Evolutionary conservation across 805 yeast species (phyloP).

Genomic region (Candida ortonii): DNA sequence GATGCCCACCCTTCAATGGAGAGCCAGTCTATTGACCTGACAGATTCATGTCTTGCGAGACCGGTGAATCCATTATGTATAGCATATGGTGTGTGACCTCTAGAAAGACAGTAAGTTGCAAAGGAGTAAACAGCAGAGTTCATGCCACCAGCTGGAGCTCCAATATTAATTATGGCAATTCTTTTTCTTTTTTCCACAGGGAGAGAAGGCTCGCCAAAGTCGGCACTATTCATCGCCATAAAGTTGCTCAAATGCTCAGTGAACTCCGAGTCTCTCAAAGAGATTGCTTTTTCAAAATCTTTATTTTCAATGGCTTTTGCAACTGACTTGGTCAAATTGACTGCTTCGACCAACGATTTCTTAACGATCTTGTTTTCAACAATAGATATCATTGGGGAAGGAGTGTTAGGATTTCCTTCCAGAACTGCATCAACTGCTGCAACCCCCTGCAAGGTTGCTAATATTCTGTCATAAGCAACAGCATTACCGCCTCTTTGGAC

Average conservation of each 20-base stretch:
- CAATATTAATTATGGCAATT: constrained; percentile 71
- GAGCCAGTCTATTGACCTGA: constrained; percentile 61
- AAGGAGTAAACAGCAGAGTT: constrained; percentile 76
- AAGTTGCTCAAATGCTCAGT: constrained; percentile 61
- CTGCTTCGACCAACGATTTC: constrained; percentile 70
- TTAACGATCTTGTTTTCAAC: constrained; percentile 68
- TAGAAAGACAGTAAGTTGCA: constrained; percentile 70
- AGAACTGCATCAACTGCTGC: constrained; percentile 94
- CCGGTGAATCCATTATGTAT: constrained; percentile 77
- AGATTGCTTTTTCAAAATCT: constrained; percentile 68
- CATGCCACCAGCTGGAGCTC: constrained; percentile 79
- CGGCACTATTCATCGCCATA: constrained; percentile 64
- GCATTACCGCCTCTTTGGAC: constrained; percentile 99
- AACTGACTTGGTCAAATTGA: constrained; percentile 64
- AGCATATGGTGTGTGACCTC: constrained; percentile 70
- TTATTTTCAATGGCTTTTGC: constrained; percentile 64
- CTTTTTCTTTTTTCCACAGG: constrained; percentile 53
- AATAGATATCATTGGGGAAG: constrained; percentile 79
- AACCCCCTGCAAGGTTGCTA: constrained; percentile 96
- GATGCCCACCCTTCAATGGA: constrained; percentile 72
- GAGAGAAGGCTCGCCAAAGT: constrained; percentile 60
- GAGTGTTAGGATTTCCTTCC: constrained; percentile 82
- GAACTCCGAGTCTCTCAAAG: constrained; percentile 68
- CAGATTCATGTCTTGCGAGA: constrained; percentile 58
- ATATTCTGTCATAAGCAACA: constrained; percentile 86